Conservation (phyloP, 768 basidiomycete species). For the Hygrophoropsis aurantiaca region DNA sequence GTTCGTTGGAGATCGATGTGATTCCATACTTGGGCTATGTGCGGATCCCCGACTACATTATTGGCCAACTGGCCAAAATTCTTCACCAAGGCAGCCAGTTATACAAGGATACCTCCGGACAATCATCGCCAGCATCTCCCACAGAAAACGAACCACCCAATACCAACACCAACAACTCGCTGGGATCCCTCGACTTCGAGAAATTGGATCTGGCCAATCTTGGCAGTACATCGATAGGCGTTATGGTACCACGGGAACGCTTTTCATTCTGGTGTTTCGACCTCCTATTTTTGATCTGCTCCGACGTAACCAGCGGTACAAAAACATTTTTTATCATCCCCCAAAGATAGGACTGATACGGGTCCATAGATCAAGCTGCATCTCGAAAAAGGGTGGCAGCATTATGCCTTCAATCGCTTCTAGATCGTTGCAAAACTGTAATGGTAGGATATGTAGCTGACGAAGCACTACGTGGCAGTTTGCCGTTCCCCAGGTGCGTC, state of each 20-base stretch:
- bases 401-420: conserved; percentile 65
- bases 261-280: conserved; percentile 96
- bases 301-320: conserved; percentile 60
- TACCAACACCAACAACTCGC: conserved; percentile 8
- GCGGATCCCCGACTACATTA: conserved; percentile 70
- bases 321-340: background rate
- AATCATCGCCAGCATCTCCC: conserved; percentile 11
- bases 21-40: conserved; percentile 70
- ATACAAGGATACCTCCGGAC: conserved; percentile 34
- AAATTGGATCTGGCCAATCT: conserved; percentile 39
- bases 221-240: conserved; percentile 62
- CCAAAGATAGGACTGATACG: too few relatives aligned
- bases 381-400: conserved; percentile 70
- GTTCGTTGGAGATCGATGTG: conserved; percentile 76
- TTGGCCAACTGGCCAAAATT: conserved; percentile 65
- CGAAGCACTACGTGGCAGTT: conserved; percentile 75
- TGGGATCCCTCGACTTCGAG: conserved; percentile 29
- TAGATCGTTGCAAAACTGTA: conserved; percentile 72
- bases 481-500: conserved; percentile 83
- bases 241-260: conserved; percentile 69
- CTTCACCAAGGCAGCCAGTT: conserved; percentile 73
- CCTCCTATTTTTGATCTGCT: conserved; percentile 78
- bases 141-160: background rate
- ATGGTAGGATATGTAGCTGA: conserved; percentile 82
- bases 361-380: conserved; percentile 53